Percentiles rank a stretch among this genome's conserved stretches.
These are phyloP conservation scores for Entomortierella beljakovae DNA, from an alignment of 192 early-diverging fungal species.

Conservation along the genomic window DNA sequence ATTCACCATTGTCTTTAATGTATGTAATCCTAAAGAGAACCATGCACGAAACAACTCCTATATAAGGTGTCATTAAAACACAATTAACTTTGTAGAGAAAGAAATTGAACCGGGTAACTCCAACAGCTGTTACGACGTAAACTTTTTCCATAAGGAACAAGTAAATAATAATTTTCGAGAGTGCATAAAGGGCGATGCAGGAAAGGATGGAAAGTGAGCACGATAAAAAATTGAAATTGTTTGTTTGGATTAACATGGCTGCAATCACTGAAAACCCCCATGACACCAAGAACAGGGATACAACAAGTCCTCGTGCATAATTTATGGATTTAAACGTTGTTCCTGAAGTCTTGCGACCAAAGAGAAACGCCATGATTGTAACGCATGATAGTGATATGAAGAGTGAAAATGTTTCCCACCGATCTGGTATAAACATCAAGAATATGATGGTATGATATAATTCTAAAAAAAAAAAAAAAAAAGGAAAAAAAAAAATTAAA, in stretches of 20 bases:
- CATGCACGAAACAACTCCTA: not conserved
- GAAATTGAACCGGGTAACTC: slow-evolving; percentile 1
- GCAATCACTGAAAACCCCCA: slow-evolving; percentile 53
- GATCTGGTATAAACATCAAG: no score
- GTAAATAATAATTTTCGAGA: slow-evolving; percentile 48
- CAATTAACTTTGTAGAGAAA: slow-evolving; percentile 7
- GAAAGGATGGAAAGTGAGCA: slow-evolving; percentile 37
- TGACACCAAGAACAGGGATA: slow-evolving; percentile 29
- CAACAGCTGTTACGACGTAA: no score
- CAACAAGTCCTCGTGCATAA: slow-evolving; percentile 49
- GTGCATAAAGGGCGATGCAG: slow-evolving; percentile 42
- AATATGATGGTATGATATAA: no score
- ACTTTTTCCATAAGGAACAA: slow-evolving; percentile 59
- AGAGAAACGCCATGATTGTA: slow-evolving; percentile 41
- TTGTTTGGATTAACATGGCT: slow-evolving; percentile 52
- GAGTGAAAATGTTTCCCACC: slow-evolving; percentile 5
- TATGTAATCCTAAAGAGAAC: not conserved
- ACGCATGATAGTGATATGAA: slow-evolving; percentile 52
- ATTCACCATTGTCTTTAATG: not conserved
- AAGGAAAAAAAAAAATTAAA: no score
- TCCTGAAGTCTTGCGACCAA: slow-evolving; percentile 54
- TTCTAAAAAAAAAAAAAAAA: no score
- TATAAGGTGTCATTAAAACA: not conserved
- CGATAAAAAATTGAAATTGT: slow-evolving; percentile 51
- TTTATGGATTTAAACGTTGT: slow-evolving; percentile 40